A percentile compares a stretch with the other conserved stretches of the same genome.
These are phyloP conservation scores for Coleophoma eucalyptorum DNA, from an alignment of 2,329 filamentous ascomycete genomes.

Conservation along the genomic window DNA sequence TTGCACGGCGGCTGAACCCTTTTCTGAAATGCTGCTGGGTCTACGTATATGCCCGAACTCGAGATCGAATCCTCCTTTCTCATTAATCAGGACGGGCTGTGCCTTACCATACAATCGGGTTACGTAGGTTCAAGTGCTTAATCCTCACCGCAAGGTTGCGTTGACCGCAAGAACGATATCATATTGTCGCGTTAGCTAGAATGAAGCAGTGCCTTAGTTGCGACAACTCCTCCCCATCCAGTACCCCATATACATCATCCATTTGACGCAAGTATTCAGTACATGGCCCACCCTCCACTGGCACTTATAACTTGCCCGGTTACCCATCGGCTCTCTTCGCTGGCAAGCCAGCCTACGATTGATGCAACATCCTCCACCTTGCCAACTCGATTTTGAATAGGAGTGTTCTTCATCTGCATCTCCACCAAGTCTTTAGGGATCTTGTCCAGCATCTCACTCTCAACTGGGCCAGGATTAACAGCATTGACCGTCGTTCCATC, in stretches of 20 bases:
- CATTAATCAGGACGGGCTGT: too few relatives aligned
- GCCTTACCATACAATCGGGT: too few relatives aligned
- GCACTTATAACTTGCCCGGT: constrained; percentile 31
- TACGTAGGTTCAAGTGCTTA: too few relatives aligned
- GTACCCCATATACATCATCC: neutral
- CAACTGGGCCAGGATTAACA: constrained; percentile 12
- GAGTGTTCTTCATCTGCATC: constrained; percentile 10
- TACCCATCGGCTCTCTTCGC: constrained; percentile 35
- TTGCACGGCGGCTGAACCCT: too few relatives aligned
- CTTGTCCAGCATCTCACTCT: constrained; percentile 21
- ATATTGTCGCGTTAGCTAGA: too few relatives aligned
- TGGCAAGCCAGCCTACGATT: constrained; percentile 51
- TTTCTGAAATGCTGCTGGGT: too few relatives aligned
- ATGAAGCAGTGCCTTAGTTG: too few relatives aligned
- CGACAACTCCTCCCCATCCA: neutral
- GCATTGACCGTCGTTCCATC: constrained; percentile 15
- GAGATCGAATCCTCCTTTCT: too few relatives aligned
- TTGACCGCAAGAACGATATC: too few relatives aligned
- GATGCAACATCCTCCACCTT: constrained; percentile 45
- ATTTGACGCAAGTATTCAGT: constrained; percentile 1
- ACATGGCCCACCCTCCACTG: constrained; percentile 25
- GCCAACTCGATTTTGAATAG: constrained; percentile 39
- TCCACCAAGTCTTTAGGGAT: constrained; percentile 13
- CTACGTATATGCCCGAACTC: too few relatives aligned
- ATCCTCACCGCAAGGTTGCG: too few relatives aligned